These are phyloP conservation scores for Backusella sp. DNA, from an alignment of 192 early-diverging fungal species.

Conservation along the genomic window DNA sequence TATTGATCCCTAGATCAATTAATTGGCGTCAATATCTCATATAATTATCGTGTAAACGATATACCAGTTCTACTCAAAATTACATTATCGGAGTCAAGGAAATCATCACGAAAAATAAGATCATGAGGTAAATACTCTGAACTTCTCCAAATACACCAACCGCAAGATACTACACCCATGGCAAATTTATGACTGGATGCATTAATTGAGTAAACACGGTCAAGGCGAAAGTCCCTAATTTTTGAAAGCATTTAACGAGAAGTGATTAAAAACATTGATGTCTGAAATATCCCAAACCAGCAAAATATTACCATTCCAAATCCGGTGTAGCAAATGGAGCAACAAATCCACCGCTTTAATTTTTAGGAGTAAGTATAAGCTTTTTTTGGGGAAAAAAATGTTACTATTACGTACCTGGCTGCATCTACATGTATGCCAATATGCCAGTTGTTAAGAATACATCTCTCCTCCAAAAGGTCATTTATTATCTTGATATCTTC, in stretches of 20 bases:
- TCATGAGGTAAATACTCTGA: slow-evolving; percentile 67
- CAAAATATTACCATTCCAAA: slow-evolving; percentile 59
- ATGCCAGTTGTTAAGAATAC: slow-evolving; percentile 58
- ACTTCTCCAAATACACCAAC: slow-evolving; percentile 79
- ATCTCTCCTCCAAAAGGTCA: slow-evolving; percentile 57
- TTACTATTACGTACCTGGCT: slow-evolving; percentile 40
- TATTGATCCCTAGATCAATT: slow-evolving; percentile 42
- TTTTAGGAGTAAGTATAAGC: not conserved
- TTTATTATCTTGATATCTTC: slow-evolving; percentile 70
- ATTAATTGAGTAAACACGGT: slow-evolving; percentile 79
- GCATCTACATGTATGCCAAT: slow-evolving; percentile 84
- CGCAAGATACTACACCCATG: slow-evolving; percentile 72
- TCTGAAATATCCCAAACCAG: not conserved
- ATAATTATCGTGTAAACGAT: not conserved
- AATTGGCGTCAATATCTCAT: no score
- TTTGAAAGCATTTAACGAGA: not conserved
- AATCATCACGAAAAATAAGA: slow-evolving; percentile 73
- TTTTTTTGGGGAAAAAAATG: not conserved
- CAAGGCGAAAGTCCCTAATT: slow-evolving; percentile 54
- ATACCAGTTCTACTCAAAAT: not conserved
- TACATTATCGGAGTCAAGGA: slow-evolving; percentile 44
- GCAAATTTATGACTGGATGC: slow-evolving; percentile 86
- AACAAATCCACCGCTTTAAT: slow-evolving; percentile 68
- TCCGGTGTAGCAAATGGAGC: slow-evolving; percentile 79
- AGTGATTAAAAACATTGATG: no score